phyloP scores from a whole-genome alignment of 2,329 filamentous ascomycete genomes.

The Shiraia bambusicola region DNA sequence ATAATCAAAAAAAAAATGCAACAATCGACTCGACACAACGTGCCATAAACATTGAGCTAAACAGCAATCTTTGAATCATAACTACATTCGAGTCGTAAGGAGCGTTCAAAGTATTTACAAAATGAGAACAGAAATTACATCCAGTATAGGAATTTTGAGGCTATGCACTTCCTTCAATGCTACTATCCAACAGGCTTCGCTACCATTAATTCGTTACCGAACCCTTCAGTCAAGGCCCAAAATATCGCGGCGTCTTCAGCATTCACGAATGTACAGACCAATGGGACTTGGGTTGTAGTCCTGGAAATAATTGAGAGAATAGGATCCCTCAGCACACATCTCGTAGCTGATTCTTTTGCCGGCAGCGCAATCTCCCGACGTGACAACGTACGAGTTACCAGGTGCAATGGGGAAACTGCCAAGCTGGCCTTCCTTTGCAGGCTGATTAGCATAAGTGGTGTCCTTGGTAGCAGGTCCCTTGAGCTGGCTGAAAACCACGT shows the following conservation, averaged over 20 bases:
- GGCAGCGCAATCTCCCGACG: conserved; percentile 58
- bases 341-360: conserved; percentile 56
- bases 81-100: too few species aligned
- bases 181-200: too few species aligned
- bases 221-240: too few species aligned
- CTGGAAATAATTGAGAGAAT: conserved; percentile 63
- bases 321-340: conserved; percentile 53
- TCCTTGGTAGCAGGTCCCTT: conserved; percentile 46
- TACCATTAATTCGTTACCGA: too few species aligned
- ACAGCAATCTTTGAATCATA: too few species aligned
- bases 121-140: too few species aligned
- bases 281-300: conserved; percentile 59
- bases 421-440: conserved; percentile 46
- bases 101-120: too few species aligned
- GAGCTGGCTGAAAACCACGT: conserved; percentile 57
- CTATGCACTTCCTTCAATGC: too few species aligned
- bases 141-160: too few species aligned
- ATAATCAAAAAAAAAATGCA: too few species aligned
- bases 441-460: conserved; percentile 59
- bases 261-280: conserved; percentile 36
- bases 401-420: conserved; percentile 51
- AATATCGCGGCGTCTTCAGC: conserved; percentile 9
- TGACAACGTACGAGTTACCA: conserved; percentile 55
- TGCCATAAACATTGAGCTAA: too few species aligned
- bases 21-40: too few species aligned